phyloP scores from a whole-genome alignment of 2,329 filamentous ascomycete species.

The Fusarium sp. region DNA sequence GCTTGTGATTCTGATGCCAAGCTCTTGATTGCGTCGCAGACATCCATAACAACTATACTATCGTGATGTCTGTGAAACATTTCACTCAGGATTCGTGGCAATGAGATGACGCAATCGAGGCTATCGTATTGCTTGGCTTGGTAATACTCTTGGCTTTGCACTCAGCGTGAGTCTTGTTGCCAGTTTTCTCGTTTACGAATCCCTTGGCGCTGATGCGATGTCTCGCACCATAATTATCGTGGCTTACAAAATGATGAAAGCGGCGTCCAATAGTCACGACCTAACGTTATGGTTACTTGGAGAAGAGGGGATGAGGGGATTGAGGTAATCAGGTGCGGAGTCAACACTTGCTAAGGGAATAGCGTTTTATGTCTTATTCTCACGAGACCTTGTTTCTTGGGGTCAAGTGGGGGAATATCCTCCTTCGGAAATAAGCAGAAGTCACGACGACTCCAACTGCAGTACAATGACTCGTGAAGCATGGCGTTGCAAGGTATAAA shows the following conservation, averaged over 20 bases:
- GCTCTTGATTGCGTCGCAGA: not conserved
- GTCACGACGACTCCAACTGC: not conserved
- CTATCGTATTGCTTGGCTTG: not conserved
- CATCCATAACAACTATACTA: not conserved
- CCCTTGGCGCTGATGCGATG: not conserved
- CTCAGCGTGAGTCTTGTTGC: not conserved
- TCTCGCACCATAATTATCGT: not conserved
- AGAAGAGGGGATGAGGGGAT: not conserved
- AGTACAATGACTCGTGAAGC: not conserved
- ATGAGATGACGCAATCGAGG: not conserved
- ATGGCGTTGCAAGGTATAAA: not conserved
- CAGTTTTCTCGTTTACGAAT: not conserved
- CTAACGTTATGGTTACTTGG: no score
- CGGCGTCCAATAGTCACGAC: not conserved
- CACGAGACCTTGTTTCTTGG: not conserved
- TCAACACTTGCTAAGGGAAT: not conserved
- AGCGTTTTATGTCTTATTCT: not conserved
- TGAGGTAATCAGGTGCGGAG: not conserved
- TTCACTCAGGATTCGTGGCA: not conserved
- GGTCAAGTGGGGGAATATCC: not conserved
- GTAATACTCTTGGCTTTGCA: not conserved
- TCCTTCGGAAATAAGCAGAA: not conserved
- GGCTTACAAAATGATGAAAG: conserved; percentile 12
- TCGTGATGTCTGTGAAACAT: not conserved
- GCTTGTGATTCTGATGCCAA: not conserved